Evolutionary conservation across 192 early-diverging fungal genomes (phyloP), one percentile per base, ranked within the genome.

Genomic region (Entomortierella lignicola): DNA sequence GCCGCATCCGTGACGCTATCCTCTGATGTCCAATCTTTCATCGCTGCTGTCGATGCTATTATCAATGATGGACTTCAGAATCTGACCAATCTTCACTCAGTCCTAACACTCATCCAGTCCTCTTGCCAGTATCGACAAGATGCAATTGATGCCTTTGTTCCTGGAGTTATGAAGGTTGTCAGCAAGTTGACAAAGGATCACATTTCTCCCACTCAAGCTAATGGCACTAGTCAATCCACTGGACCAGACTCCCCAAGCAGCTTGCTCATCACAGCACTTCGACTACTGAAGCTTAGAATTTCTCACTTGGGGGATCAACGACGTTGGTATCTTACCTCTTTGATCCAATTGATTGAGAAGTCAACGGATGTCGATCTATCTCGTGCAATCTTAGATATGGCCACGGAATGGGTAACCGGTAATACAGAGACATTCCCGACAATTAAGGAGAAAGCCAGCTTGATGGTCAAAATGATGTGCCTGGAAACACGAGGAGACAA

Each of bases 361-460:
- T 90, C 93, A 8, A 90, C 87, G n/a, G 91, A 96, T 57, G 71
- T 86, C 12, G 89, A 87, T 32, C 82, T 99, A 18, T 81, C 94
- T 13, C 81, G 90, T 10, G 86, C 88, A 4, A 91, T 99, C 27
- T 81, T 99, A 57, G 88, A 90, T 17, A 93, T 98, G 86, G 88
- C 93, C 11, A 87, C 91, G 30, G 89, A 92, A 51, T 99, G 98
- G 98, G 88, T 99, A 2, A 89, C 87, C n/a, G 84, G 89, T 26
- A 84, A 85, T 55, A 80, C 75, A 8, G 95, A 97, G 55, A 85
- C 92, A 2, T 98, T 98, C 83, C 98, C 98, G 2, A 98, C 98
- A 7, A 88, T 94, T 63, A 97, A 97, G 81, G 98, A 99, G 65
- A 98, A 99, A 80, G 92, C 96, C 8, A 93, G 91, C 60, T 83